Conservation (phyloP, 2,329 filamentous ascomycete species). For the Ophiostoma novo-ulmi region DNA sequence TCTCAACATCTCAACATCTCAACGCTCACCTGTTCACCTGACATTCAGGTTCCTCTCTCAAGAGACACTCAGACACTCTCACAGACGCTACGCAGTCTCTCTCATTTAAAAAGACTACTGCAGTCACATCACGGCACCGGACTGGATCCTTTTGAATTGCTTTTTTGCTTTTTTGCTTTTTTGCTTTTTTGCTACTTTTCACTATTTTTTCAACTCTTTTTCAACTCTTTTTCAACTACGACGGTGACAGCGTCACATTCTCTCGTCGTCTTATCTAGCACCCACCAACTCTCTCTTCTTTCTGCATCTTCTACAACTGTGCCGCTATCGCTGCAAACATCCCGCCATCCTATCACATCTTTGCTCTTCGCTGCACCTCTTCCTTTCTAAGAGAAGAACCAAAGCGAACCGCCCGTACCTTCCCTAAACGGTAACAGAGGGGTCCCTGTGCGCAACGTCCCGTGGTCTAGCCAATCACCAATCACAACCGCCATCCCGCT, state of each 20-base stretch:
- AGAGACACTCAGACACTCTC: not conserved
- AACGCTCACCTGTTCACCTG: not conserved
- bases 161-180: not conserved
- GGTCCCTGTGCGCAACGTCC: slow-evolving; percentile 14
- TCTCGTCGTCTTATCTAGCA: not conserved
- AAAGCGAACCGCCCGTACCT: slow-evolving; percentile 27
- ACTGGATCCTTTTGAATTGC: slow-evolving; percentile 9
- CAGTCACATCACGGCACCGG: slow-evolving; percentile 12
- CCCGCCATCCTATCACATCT: not conserved
- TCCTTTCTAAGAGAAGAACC: slow-evolving; percentile 18
- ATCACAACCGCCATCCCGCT: slow-evolving; percentile 13
- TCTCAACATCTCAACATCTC: not conserved
- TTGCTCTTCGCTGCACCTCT: not conserved
- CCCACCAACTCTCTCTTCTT: not conserved
- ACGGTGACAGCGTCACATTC: slow-evolving; percentile 8
- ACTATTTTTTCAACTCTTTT: not conserved
- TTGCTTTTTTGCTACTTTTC: not conserved
- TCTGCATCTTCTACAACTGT: not conserved
- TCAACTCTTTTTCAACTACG: slow-evolving; percentile 9
- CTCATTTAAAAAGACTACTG: not conserved
- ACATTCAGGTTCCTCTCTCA: not conserved
- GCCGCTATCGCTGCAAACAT: not conserved
- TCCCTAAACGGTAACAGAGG: slow-evolving; percentile 27
- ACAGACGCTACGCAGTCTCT: not conserved
- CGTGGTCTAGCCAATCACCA: slow-evolving; percentile 12